Conservation (phyloP, 371 early-diverging fungal genomes). For the Mucor sp. region DNA sequence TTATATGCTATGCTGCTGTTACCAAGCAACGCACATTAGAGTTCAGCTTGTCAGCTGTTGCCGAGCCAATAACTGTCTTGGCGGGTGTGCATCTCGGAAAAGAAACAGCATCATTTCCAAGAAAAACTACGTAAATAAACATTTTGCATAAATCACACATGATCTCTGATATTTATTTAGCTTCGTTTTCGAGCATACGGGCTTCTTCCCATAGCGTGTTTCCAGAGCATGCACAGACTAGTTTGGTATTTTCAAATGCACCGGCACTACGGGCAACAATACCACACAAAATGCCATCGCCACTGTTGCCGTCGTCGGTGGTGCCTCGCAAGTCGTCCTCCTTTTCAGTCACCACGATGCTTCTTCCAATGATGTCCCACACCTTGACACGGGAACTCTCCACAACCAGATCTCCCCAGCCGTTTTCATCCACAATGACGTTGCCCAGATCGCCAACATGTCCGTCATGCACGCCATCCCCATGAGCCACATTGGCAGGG, state of each 20-base stretch:
- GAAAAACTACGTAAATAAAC: slow-evolving; percentile 7
- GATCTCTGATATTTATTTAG: not conserved
- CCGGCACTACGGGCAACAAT: slow-evolving; percentile 90
- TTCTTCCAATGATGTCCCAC: slow-evolving; percentile 88
- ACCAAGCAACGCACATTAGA: slow-evolving; percentile 7
- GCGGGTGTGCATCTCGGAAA: not conserved
- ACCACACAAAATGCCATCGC: slow-evolving; percentile 75
- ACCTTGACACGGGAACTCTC: slow-evolving; percentile 77
- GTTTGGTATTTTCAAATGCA: slow-evolving; percentile 86
- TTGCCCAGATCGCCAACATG: slow-evolving; percentile 75
- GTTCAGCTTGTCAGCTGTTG: slow-evolving; percentile 11
- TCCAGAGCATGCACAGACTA: slow-evolving; percentile 87
- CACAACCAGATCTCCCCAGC: slow-evolving; percentile 75
- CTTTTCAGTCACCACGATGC: slow-evolving; percentile 68
- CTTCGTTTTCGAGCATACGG: slow-evolving; percentile 27
- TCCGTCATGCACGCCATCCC: slow-evolving; percentile 48
- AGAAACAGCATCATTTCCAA: not conserved
- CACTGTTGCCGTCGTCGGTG: slow-evolving; percentile 61
- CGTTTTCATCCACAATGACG: slow-evolving; percentile 66
- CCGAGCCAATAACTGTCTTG: slow-evolving; percentile 9
- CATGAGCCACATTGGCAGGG: slow-evolving; percentile 59
- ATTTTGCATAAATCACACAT: not conserved
- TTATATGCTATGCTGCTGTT: not conserved
- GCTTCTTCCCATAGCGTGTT: slow-evolving; percentile 89
- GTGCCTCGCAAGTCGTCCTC: slow-evolving; percentile 48